Conservation (phyloP, 1,139 yeast genomes). For the Schizosaccharomyces versatilis region DNA sequence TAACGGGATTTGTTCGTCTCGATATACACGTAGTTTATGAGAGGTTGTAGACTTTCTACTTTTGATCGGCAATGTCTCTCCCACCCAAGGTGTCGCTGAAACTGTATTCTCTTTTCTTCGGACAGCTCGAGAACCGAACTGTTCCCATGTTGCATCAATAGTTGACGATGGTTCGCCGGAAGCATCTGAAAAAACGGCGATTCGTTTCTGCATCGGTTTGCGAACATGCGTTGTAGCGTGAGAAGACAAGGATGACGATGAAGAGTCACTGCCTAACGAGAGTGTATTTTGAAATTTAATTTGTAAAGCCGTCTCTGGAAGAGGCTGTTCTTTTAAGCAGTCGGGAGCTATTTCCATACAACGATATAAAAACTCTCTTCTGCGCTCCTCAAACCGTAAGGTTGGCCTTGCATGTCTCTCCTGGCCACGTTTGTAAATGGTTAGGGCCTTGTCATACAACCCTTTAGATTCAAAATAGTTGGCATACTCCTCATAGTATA, state of each 20-base stretch:
- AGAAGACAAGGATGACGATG: neutral
- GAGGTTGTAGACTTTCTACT: neutral
- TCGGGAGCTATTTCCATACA: conserved; percentile 17
- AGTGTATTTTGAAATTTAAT: conserved; percentile 9
- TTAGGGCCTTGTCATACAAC: conserved; percentile 35
- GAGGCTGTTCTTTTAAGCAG: neutral
- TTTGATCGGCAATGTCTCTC: conserved; percentile 22
- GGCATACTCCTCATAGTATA: conserved; percentile 68
- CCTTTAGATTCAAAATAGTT: conserved; percentile 34
- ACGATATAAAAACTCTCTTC: conserved; percentile 27
- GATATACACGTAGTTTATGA: neutral
- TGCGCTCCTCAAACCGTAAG: conserved; percentile 30
- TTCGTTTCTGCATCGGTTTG: conserved; percentile 15
- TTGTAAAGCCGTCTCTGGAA: conserved; percentile 13
- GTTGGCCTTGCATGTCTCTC: conserved; percentile 41
- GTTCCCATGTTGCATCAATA: conserved; percentile 22
- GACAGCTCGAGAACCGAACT: conserved; percentile 29
- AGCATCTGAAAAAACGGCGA: conserved; percentile 10
- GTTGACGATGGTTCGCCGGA: conserved; percentile 15
- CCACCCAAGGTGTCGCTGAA: conserved; percentile 43
- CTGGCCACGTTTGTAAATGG: conserved; percentile 42
- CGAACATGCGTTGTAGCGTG: conserved; percentile 17
- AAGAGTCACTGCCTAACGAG: conserved; percentile 8
- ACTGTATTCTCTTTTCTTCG: conserved; percentile 45
- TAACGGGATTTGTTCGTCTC: neutral